A percentile compares a stretch with the other conserved stretches of the same genome.
phyloP scores from a whole-genome alignment of 768 basidiomycete species.

The Pleurotus eryngii region DNA sequence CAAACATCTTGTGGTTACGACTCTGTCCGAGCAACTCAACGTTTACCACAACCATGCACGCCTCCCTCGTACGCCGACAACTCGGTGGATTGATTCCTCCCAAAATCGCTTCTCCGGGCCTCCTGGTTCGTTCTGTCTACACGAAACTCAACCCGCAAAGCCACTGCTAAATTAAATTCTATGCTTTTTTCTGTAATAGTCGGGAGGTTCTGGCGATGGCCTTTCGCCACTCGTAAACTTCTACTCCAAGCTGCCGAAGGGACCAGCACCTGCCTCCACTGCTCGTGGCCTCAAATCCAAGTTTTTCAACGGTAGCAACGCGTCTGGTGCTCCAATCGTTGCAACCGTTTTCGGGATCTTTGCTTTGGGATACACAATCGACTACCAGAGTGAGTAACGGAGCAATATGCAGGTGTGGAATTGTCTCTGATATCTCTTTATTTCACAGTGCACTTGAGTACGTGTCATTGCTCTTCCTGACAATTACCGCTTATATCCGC shows the following conservation, averaged over 20 bases:
- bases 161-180: not conserved
- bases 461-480: constrained; percentile 23
- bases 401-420: not conserved
- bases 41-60: constrained; percentile 55
- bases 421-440: not conserved
- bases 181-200: constrained; percentile 43
- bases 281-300: constrained; percentile 69
- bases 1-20: constrained; percentile 12
- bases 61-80: constrained; percentile 80
- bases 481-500: constrained; percentile 19
- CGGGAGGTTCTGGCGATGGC: constrained; percentile 76
- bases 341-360: constrained; percentile 38
- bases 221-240: constrained; percentile 88
- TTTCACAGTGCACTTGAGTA: constrained; percentile 77
- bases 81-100: constrained; percentile 87
- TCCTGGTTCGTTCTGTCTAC: constrained; percentile 58
- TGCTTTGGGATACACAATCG: constrained; percentile 72
- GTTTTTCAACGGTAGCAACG: constrained; percentile 85
- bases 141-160: not conserved
- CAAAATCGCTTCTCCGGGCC: constrained; percentile 89
- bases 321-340: constrained; percentile 67
- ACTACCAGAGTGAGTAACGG: constrained; percentile 77
- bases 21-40: constrained; percentile 17
- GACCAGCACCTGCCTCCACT: constrained; percentile 58
- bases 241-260: constrained; percentile 96